Percentiles rank a stretch among this genome's conserved stretches.
Evolutionary conservation across 805 yeast species (phyloP).

Genomic region (Candida xyloterini): DNA sequence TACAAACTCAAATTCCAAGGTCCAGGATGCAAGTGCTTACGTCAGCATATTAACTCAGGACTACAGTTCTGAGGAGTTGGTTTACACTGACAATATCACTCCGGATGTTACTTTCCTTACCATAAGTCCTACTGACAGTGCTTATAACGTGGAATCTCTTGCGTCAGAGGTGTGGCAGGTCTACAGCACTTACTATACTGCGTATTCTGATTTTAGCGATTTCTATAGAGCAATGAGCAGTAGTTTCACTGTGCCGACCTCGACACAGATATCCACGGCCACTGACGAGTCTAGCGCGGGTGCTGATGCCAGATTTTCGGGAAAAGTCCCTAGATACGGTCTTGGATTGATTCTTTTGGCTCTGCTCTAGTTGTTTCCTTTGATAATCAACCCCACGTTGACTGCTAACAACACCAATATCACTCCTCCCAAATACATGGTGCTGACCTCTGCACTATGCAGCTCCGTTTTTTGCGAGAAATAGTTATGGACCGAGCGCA

Average conservation of each 20-base stretch:
- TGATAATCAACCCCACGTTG: slow-evolving; percentile 30
- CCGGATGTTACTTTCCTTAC: slow-evolving; percentile 1
- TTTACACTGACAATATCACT: slow-evolving; percentile 6
- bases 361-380: background rate
- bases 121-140: background rate
- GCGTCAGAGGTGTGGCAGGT: slow-evolving; percentile 8
- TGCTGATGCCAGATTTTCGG: background rate
- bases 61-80: slow-evolving; percentile 4
- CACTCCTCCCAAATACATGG: slow-evolving; percentile 33
- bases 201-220: slow-evolving; percentile 6
- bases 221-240: slow-evolving; percentile 6
- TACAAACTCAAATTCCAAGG: slow-evolving; percentile 10
- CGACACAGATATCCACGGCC: slow-evolving; percentile 1
- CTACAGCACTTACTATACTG: slow-evolving; percentile 7
- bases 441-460: slow-evolving; percentile 35
- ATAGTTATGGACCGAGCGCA: slow-evolving; percentile 43
- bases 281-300: background rate
- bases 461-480: slow-evolving; percentile 41
- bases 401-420: slow-evolving; percentile 36
- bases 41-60: slow-evolving; percentile 10
- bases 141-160: slow-evolving; percentile 1
- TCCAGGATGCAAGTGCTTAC: slow-evolving; percentile 9
- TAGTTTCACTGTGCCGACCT: slow-evolving; percentile 1
- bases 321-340: background rate
- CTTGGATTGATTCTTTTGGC: slow-evolving; percentile 2